Conservation (phyloP, 768 basidiomycete species). For the Mycena albidolilacea region DNA sequence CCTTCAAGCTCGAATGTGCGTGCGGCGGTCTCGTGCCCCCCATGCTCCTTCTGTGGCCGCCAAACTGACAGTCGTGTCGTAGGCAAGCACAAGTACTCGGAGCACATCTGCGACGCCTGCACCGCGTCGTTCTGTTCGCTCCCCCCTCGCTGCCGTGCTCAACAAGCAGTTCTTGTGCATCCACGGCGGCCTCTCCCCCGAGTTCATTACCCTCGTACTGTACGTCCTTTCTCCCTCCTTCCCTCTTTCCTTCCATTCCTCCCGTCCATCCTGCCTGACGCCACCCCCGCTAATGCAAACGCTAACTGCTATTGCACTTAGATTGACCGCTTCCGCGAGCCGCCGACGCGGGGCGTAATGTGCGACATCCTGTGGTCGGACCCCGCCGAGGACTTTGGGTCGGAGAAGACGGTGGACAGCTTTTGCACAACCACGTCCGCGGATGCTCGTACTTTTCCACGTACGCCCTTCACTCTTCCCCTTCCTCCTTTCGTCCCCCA, state of each 20-base stretch:
- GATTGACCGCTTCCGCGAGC: constrained; percentile 26
- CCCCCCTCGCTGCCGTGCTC: constrained; percentile 95
- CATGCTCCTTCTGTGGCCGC: constrained; percentile 9
- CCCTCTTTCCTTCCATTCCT: constrained; percentile 6
- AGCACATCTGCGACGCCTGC: constrained; percentile 95
- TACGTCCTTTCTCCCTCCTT: constrained; percentile 54
- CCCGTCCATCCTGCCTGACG: background rate
- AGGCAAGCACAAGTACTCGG: constrained; percentile 99
- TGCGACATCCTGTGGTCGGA: constrained; percentile 83
- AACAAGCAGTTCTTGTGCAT: constrained; percentile 99
- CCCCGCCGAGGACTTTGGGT: constrained; percentile 96
- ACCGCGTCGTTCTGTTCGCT: constrained; percentile 98
- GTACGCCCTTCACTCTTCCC: constrained; percentile 44
- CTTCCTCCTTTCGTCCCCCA: background rate
- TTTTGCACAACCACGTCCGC: constrained; percentile 97
- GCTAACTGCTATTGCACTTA: background rate
- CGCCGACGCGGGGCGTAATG: too few species aligned
- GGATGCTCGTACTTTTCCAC: constrained; percentile 96
- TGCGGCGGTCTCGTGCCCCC: constrained; percentile 25
- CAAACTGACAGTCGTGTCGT: constrained; percentile 21
- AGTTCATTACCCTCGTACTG: constrained; percentile 90
- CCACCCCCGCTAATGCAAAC: constrained; percentile 10
- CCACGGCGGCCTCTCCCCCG: constrained; percentile 97
- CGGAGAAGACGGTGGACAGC: constrained; percentile 91
- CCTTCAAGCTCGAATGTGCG: constrained; percentile 98